These are phyloP conservation scores for Zoysia japonica DNA, from an alignment of 176 grass and related monocot species.

Conservation along the genomic window DNA sequence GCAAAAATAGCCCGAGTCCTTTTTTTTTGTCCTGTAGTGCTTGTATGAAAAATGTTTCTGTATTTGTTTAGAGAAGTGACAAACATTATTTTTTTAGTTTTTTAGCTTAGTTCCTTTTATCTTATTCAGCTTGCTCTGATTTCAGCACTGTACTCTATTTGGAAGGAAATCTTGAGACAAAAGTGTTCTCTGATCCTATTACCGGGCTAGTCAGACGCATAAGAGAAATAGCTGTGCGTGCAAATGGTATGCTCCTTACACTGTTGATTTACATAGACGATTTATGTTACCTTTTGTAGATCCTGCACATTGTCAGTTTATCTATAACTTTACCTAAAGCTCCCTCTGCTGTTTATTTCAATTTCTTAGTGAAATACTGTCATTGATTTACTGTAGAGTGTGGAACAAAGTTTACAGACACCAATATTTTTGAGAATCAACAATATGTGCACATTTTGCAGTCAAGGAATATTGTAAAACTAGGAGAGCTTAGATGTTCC, in stretches of 20 bases:
- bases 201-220: constrained; percentile 90
- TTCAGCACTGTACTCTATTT: constrained; percentile 83
- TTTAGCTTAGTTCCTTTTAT: not conserved
- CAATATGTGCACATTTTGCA: not conserved
- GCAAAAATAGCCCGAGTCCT: not conserved
- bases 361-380: not conserved
- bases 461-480: not conserved
- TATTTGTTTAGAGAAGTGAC: not conserved
- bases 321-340: constrained; percentile 10
- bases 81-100: not conserved
- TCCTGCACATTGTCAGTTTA: not conserved
- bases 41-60: not conserved
- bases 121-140: constrained; percentile 1
- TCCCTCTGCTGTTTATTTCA: not conserved
- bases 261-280: constrained; percentile 17
- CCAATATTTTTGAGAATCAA: not conserved
- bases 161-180: constrained; percentile 94
- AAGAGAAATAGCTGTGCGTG: constrained; percentile 86
- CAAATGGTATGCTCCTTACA: constrained; percentile 56
- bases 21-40: not conserved
- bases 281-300: not conserved
- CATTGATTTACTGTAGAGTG: not conserved
- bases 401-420: not conserved
- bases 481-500: not conserved
- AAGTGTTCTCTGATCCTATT: constrained; percentile 79